Base-by-base conservation (phyloP, 345 rosid species). In the Eucalyptus grandis region DNA sequence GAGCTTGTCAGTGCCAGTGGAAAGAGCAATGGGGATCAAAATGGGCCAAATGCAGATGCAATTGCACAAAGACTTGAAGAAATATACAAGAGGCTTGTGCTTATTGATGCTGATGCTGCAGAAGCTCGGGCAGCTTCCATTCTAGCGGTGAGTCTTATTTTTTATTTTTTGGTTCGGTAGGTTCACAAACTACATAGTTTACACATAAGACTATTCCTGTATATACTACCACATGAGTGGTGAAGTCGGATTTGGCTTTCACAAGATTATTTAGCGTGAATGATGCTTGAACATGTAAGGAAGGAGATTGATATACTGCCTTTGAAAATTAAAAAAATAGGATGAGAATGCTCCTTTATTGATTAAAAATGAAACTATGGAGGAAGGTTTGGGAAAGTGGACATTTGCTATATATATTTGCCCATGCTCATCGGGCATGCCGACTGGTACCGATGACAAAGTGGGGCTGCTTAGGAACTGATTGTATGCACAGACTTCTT, bases 91-190 rank as follows among this genome's bases (percentile, higher is more conserved):
- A 96, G 98, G 92, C 99, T 98, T 88, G 98, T 94, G 91, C 91
- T 91, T 72, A 98, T 98, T 90, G 99, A 96, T 95, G 99, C 98
- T 86, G 90, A 98, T 92, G 93, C 99, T 89, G 97, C 99, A 21
- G 99, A 98, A 93, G 94, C 99, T 89, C 98, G 98, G 58, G 98
- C 99, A 89, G 98, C 99, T 91, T 94, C 99, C 90, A 97, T 98
- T 93, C 98, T 98, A 92, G 98, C 99, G 40, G 99, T 97, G 90
- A 91, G 97, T 94, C 80, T 43, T 88, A 83, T 86, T 49, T 53
- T 80, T 87, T 88, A 49, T 24, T 81, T 19, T 15, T 62, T 30
- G 83, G 47, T 11, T 51, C 30, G 22, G 30, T 51, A 43, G 34
- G 11, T 86, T 86, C 62, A 77, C 85, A 77, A 21, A 77, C 85